Evolutionary conservation across 257 asterid species (phyloP).

Genomic region (Solanum etuberosum): DNA sequence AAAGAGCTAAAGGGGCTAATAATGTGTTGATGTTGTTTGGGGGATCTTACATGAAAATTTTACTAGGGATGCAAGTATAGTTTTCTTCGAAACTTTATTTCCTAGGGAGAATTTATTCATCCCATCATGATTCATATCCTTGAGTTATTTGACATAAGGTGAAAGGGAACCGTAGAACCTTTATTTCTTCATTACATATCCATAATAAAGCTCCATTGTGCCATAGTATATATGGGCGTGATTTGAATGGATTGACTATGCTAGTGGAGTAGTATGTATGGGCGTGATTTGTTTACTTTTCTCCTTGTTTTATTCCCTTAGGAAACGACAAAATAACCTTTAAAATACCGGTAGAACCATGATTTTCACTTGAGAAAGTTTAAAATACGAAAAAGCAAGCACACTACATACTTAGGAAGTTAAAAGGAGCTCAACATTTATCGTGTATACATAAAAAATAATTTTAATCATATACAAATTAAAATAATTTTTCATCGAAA

Average conservation of each 20-base stretch:
- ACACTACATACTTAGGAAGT: background rate
- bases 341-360: too few species aligned
- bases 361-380: background rate
- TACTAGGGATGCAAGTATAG: background rate
- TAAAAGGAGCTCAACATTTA: too few species aligned
- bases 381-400: background rate
- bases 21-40: background rate
- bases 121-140: background rate
- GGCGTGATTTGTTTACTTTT: background rate
- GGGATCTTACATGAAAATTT: background rate
- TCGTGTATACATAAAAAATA: too few species aligned
- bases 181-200: background rate
- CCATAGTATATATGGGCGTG: too few species aligned
- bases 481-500: background rate
- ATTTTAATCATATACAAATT: too few species aligned
- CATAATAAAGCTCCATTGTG: too few species aligned
- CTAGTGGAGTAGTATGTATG: background rate
- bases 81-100: background rate
- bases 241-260: background rate
- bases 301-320: background rate
- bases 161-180: background rate
- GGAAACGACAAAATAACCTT: background rate
- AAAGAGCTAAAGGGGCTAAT: background rate
- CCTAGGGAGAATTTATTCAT: background rate
- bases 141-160: background rate